A percentile compares a stretch with the other conserved stretches of the same genome.
phyloP scores from a whole-genome alignment of 306 rosid species.

The Prunus dulcis region DNA sequence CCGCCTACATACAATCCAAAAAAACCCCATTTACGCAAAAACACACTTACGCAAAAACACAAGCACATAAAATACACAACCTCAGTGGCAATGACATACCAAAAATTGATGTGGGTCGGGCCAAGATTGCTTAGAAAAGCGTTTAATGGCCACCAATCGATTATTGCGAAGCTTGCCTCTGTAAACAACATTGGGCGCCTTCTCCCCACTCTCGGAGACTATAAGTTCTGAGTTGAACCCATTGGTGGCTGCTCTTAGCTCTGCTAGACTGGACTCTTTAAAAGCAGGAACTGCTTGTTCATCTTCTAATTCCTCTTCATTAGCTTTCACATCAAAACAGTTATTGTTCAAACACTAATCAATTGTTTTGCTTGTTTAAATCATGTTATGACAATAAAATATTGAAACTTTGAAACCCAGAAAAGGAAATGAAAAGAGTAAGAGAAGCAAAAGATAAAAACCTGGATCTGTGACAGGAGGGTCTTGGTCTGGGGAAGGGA shows the following conservation, averaged over 20 bases:
- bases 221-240: slow-evolving; percentile 31
- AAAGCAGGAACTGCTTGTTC: slow-evolving; percentile 27
- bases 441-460: neutral
- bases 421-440: neutral
- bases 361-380: neutral
- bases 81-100: slow-evolving; percentile 12
- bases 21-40: neutral
- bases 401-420: neutral
- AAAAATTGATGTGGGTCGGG: slow-evolving; percentile 43
- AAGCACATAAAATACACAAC: neutral
- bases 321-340: slow-evolving; percentile 4
- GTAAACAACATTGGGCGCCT: slow-evolving; percentile 44
- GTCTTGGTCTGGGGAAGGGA: slow-evolving; percentile 31
- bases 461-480: slow-evolving; percentile 44
- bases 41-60: neutral
- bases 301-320: slow-evolving; percentile 25
- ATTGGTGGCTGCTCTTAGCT: slow-evolving; percentile 41
- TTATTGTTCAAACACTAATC: neutral
- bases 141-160: slow-evolving; percentile 36
- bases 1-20: slow-evolving; percentile 15
- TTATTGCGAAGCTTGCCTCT: slow-evolving; percentile 40
- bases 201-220: slow-evolving; percentile 47
- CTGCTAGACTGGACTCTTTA: slow-evolving; percentile 29
- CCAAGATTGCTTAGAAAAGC: slow-evolving; percentile 41
- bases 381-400: neutral